These are phyloP conservation scores for Asterochloris erici DNA, from an alignment of 139 green algal species.

Conservation along the genomic window DNA sequence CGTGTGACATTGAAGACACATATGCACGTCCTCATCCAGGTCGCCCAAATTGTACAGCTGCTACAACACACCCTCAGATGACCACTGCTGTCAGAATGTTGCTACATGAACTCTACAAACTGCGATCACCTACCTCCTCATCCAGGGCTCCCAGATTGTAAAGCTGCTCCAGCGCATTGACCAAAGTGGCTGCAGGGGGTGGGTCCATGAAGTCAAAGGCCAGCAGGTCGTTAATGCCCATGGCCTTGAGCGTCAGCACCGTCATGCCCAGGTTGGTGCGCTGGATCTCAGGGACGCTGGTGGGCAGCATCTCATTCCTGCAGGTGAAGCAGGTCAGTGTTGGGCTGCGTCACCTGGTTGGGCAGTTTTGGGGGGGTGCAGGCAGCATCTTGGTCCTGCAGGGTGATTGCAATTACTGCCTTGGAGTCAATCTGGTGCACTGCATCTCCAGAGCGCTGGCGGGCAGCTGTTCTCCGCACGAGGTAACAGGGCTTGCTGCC, in stretches of 20 bases:
- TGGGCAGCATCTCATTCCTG: constrained; percentile 91
- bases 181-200: constrained; percentile 75
- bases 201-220: constrained; percentile 99
- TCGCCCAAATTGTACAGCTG: constrained; percentile 95
- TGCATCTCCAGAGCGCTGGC: no score
- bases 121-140: constrained; percentile 29
- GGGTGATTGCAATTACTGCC: no score
- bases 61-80: constrained; percentile 63
- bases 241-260: constrained; percentile 72
- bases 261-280: constrained; percentile 74
- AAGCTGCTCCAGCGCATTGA: constrained; percentile 87
- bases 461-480: no score
- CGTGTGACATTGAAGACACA: no score
- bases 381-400: no score
- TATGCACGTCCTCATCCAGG: constrained; percentile 42
- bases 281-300: constrained; percentile 88
- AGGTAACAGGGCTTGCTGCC: no score
- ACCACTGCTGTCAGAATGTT: constrained; percentile 63
- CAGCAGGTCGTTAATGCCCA: constrained; percentile 99
- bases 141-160: constrained; percentile 93
- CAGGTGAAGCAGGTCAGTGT: no score
- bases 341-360: no score
- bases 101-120: no score
- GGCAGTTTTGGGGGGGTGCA: no score
- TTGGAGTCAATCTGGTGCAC: no score